Evolutionary conservation across 1,284 basidiomycete species (phyloP), one percentile per base, ranked within the genome.

Genomic region (Flammula alnicola): DNA sequence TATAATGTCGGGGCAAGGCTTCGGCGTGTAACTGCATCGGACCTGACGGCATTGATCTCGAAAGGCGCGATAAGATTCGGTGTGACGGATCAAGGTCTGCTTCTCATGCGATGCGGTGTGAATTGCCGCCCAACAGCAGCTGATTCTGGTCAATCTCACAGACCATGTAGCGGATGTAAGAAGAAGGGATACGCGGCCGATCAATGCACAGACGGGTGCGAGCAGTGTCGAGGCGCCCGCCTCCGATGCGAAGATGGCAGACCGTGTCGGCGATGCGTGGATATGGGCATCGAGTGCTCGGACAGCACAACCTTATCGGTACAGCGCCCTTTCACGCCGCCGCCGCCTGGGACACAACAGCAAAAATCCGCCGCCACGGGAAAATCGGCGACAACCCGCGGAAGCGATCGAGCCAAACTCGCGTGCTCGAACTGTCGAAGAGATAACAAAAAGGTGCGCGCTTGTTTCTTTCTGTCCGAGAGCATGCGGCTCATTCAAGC

Each of bases 401-500:
- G 67, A 23, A 55, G 63, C 6, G 79, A 80, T 50, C 72, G 79
- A 26, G 79, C 77, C 37, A 82, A 81, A 58, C 52, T 80, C 51
- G 81, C 80, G 3, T 84, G 80, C 63, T 69, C 73, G 52, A 75
- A 67, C 41, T 84, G 81, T 62, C 74, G 81, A 17, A 73, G 76
- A 54, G 80, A 83, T 56, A 83, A 83, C 54, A 83, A 84, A 61
- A 84, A 84, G 76, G 81, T 76, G 49, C 9, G 44, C n/a, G 2
- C 12, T 26, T 25, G 23, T n/a, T n/a, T n/a, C n/a, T n/a, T n/a
- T n/a, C n/a, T n/a, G n/a, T n/a, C n/a, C n/a, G n/a, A n/a, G n/a
- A n/a, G n/a, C n/a, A n/a, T n/a, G n/a, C n/a, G n/a, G n/a, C n/a
- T n/a, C n/a, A n/a, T n/a, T n/a, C n/a, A n/a, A n/a, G n/a, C n/a